Percentiles rank a stretch among this genome's conserved stretches.
Evolutionary conservation across 176 grass and related monocot genomes (phyloP).

Genomic region (Leersia perrieri): DNA sequence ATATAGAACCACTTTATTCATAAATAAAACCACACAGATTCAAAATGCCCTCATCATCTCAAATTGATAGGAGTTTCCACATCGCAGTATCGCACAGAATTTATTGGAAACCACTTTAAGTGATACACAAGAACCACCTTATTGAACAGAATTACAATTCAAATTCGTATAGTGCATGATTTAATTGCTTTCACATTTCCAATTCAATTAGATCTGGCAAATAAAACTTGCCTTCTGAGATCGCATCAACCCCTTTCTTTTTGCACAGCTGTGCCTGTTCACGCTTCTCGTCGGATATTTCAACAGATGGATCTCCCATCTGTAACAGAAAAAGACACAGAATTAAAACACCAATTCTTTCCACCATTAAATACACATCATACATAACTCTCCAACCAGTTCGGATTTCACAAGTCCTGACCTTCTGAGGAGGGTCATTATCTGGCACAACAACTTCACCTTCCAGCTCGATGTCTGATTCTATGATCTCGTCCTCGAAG

Average conservation of each 20-base stretch:
- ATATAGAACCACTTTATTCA: neutral
- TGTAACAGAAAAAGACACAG: neutral
- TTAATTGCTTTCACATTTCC: neutral
- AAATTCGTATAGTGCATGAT: neutral
- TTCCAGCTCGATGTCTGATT: slow-evolving; percentile 37
- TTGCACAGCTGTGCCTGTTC: slow-evolving; percentile 57
- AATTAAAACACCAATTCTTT: slow-evolving; percentile 6
- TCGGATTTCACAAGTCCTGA: neutral
- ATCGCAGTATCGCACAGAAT: neutral
- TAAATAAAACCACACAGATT: slow-evolving; percentile 19
- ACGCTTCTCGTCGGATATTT: slow-evolving; percentile 56
- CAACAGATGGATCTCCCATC: slow-evolving; percentile 64
- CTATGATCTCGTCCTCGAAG: slow-evolving; percentile 31
- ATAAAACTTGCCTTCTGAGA: slow-evolving; percentile 46
- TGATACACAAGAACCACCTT: neutral
- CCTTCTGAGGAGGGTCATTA: slow-evolving; percentile 56
- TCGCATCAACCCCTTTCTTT: slow-evolving; percentile 41
- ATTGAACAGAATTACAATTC: neutral
- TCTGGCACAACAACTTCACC: slow-evolving; percentile 57
- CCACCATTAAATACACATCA: neutral
- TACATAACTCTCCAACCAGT: neutral
- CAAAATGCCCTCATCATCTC: neutral
- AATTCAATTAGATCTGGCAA: neutral
- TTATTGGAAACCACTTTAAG: neutral
- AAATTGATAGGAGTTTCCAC: neutral